Evolutionary conservation across 75 land plant genomes (phyloP), one percentile per base, ranked within the genome.

Genomic region (Sequoia sempervirens): DNA sequence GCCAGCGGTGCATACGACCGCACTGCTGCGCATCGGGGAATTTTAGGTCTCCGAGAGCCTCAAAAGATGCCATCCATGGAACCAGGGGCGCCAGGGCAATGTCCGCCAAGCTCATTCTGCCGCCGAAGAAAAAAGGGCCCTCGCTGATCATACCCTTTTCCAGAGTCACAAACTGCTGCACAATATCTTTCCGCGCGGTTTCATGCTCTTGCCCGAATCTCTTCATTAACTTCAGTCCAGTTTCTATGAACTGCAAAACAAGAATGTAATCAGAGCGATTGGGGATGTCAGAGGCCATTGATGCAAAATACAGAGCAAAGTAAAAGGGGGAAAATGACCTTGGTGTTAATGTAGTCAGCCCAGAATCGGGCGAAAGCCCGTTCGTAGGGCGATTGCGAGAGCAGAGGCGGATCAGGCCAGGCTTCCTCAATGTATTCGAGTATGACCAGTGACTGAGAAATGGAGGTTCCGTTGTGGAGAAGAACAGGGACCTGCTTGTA

Each of bases 311-410:
- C 0, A 32, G 75, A 36, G 75, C 14, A 73, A 36, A 37, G 13
- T 17, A 73, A 14, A 10, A 12, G 34, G 38, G 30, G 8, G 1
- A 30, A 73, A 36, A 12, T 54, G 5, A 82, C 72, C 75, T 82
- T 82, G 75, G 69, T 85, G 61, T 85, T 40, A 9, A 84, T 32
- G 86, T 64, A 85, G 37, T 83, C 86, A 5, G 75, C 68, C 85
- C 84, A 84, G 85, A 84, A 84, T 30, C 85, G 83, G 2, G 69
- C 84, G 1, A 20, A 30, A 7, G 86, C 70, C 26, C 86, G 9
- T 18, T 32, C 86, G 36, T 58, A 50, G 23, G 86, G 61, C 7
- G 15, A 34, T 9, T 20, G 13, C 20, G 86, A 85, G 18, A 83
- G 50, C 11, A 84, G n/a, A 9, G 30, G 13, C 4, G 32, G 75